Evolutionary conservation across 768 basidiomycete species (phyloP).

Genomic region (Boletus rubescentipes): DNA sequence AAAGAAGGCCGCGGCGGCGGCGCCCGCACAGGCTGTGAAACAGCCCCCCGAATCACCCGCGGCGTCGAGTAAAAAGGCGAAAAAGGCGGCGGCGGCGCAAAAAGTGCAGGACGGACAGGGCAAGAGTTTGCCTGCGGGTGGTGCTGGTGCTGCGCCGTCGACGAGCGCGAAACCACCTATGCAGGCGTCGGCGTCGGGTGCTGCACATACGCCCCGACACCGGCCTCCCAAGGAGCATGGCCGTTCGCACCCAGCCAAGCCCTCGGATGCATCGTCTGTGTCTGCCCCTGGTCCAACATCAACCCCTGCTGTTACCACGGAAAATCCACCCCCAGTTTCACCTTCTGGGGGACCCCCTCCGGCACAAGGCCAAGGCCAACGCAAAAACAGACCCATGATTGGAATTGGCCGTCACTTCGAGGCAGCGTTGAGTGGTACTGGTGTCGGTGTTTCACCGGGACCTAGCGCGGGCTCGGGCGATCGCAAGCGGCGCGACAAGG

Average conservation of each 20-base stretch:
- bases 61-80: conserved; percentile 36
- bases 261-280: not conserved
- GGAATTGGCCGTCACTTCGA: conserved; percentile 70
- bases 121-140: conserved; percentile 2
- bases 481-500: conserved; percentile 37
- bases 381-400: conserved; percentile 56
- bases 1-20: conserved; percentile 30
- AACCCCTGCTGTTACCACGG: not conserved
- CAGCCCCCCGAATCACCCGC: conserved; percentile 26
- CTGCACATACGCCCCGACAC: conserved; percentile 9
- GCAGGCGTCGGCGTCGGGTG: not conserved
- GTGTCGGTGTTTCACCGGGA: conserved; percentile 37
- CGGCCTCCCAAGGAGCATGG: conserved; percentile 19
- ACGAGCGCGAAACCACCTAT: conserved; percentile 13
- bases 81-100: conserved; percentile 31
- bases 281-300: not conserved
- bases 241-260: conserved; percentile 17
- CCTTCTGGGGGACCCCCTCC: not conserved
- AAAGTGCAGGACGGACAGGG: conserved; percentile 18
- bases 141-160: conserved; percentile 7
- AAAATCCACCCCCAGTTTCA: conserved; percentile 6
- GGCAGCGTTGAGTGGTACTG: conserved; percentile 66
- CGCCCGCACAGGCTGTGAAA: conserved; percentile 27
- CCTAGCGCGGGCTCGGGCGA: conserved; percentile 20
- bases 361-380: conserved; percentile 17